Evolutionary conservation across 352 stramenopile species (phyloP), one percentile per base, ranked within the genome.

Genomic region (Pythium angustatum): DNA sequence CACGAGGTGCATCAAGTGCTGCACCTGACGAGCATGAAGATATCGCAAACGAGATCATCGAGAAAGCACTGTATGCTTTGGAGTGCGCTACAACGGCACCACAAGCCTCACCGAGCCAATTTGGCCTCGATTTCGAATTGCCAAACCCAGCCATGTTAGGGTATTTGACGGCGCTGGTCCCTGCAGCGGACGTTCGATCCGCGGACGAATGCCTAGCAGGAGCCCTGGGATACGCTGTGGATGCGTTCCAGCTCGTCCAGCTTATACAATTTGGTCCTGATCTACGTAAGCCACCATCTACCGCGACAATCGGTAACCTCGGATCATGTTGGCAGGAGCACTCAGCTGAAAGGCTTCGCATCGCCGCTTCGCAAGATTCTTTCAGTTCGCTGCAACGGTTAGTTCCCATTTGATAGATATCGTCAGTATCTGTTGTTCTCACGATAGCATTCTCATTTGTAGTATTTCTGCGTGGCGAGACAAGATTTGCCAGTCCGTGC

Each of bases 51-150:
- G 40, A 53, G 11, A 22, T 64, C n/a, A 48, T 50, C 19, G 27
- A 52, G 21, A 69, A 64, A 26, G 45, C 17, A 12, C 45, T 55
- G 17, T 64, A 64, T 34, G 53, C 40, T 7, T 21, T 63, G 52
- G 7, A 58, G n/a, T 14, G 17, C 22, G 21, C 34, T 10, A 27
- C 12, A 10, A 1, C 21, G n/a, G 12, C 24, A 34, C 31, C 15
- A 11, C 27, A n/a, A n/a, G n/a, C n/a, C n/a, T n/a, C n/a, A n/a
- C n/a, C n/a, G n/a, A n/a, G n/a, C n/a, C n/a, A n/a, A n/a, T n/a
- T n/a, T n/a, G n/a, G n/a, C n/a, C n/a, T n/a, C n/a, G n/a, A n/a
- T n/a, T n/a, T n/a, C n/a, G n/a, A n/a, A n/a, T n/a, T n/a, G n/a
- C n/a, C n/a, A n/a, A 22, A 21, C 21, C 1, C 27, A n/a, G 28